These are phyloP conservation scores for Aspergillus incahuasiensis DNA, from an alignment of 495 filamentous ascomycete species.

Conservation along the genomic window DNA sequence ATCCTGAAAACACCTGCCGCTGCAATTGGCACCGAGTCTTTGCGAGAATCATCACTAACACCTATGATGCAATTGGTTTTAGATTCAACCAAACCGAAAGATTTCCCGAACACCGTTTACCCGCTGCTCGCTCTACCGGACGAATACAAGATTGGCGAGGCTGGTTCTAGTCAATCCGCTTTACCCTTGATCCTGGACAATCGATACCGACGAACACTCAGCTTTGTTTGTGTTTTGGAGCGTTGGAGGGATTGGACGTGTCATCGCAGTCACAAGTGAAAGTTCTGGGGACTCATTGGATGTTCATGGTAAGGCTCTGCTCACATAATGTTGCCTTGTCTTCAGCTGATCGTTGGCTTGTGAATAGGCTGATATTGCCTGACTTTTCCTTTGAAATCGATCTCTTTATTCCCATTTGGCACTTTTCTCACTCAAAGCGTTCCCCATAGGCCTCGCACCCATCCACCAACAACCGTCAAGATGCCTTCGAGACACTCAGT, in stretches of 20 bases:
- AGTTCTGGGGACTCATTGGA: not conserved
- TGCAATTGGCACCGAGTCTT: not conserved
- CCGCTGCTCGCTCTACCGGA: not conserved
- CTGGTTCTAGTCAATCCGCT: conserved; percentile 23
- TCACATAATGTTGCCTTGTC: not conserved
- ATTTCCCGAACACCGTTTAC: not conserved
- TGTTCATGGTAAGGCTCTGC: conserved; percentile 2
- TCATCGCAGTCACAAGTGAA: not conserved
- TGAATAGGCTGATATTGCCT: not conserved
- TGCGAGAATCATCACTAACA: conserved; percentile 14
- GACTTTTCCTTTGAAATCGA: not conserved
- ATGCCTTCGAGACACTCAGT: conserved; percentile 42
- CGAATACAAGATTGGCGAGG: conserved; percentile 22
- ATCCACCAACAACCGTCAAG: conserved; percentile 13
- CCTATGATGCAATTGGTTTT: conserved; percentile 5
- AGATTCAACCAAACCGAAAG: conserved; percentile 11
- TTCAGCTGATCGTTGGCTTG: not conserved
- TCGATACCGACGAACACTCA: not conserved
- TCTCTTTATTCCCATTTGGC: not conserved
- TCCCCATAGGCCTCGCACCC: not conserved
- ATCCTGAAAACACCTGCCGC: conserved; percentile 1
- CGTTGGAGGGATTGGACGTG: not conserved
- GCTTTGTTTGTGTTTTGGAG: not conserved
- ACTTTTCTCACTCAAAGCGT: not conserved
- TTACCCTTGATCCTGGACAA: not conserved